Evolutionary conservation across 768 basidiomycete genomes (phyloP).

Genomic region (Leccinellum albellum): DNA sequence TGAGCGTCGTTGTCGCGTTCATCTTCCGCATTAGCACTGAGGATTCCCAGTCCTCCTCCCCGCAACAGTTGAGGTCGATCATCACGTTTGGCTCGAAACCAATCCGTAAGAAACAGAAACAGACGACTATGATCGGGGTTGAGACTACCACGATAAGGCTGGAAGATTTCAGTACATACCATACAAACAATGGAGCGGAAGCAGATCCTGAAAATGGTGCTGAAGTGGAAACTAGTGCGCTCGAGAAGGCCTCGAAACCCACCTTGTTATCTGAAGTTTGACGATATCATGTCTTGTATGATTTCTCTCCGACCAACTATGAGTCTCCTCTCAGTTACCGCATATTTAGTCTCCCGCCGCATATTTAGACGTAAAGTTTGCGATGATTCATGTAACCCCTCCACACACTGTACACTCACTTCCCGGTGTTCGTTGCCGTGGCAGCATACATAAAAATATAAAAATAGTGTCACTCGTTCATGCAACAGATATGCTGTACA

Average conservation of each 20-base stretch:
- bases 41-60: neutral
- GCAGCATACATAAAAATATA: neutral
- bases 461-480: neutral
- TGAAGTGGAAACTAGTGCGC: neutral
- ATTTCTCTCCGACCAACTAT: neutral
- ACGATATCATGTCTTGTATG: neutral
- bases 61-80: neutral
- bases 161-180: neutral
- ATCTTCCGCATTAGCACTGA: conserved; percentile 7
- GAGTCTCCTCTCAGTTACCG: neutral
- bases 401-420: neutral
- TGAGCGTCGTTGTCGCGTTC: conserved; percentile 1
- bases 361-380: too few species aligned
- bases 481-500: too few species aligned
- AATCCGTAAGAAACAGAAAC: neutral
- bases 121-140: neutral
- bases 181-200: neutral
- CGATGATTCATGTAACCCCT: neutral
- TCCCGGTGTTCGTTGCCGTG: neutral
- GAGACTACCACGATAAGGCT: neutral
- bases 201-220: neutral
- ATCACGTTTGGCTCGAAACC: neutral
- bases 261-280: neutral
- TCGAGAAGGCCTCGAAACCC: neutral
- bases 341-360: too few species aligned